phyloP scores from a whole-genome alignment of 331 rosid species.

The Quercus lobata region DNA sequence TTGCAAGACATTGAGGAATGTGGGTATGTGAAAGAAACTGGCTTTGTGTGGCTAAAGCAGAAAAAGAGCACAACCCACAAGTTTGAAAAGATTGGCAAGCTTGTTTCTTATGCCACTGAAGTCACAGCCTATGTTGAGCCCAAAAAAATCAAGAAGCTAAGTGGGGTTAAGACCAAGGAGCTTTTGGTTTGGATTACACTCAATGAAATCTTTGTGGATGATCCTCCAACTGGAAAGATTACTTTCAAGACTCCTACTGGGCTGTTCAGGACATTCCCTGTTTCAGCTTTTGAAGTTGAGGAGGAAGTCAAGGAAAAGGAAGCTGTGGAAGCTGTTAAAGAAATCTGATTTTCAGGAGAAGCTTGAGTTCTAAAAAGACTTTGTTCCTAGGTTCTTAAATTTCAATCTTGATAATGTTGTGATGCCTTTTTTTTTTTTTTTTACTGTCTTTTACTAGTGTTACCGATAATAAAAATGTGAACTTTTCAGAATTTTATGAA shows the following conservation, averaged over 20 bases:
- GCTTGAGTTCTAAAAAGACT: neutral
- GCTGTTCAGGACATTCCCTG: slow-evolving; percentile 53
- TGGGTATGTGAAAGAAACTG: slow-evolving; percentile 56
- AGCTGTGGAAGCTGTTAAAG: neutral
- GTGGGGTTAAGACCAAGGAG: slow-evolving; percentile 86
- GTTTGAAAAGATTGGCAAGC: slow-evolving; percentile 70
- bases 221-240: slow-evolving; percentile 70
- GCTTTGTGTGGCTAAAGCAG: slow-evolving; percentile 89
- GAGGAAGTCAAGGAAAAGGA: slow-evolving; percentile 4
- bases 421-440: neutral
- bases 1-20: slow-evolving; percentile 71
- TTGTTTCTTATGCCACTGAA: slow-evolving; percentile 52
- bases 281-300: slow-evolving; percentile 56
- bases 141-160: slow-evolving; percentile 70
- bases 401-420: neutral
- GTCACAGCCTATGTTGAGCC: slow-evolving; percentile 64
- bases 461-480: neutral
- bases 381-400: too few species aligned
- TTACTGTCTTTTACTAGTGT: neutral
- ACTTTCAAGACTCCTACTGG: slow-evolving; percentile 70
- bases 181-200: slow-evolving; percentile 70
- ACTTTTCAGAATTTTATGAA: neutral
- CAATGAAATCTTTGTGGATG: slow-evolving; percentile 61
- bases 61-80: slow-evolving; percentile 63
- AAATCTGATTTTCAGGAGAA: slow-evolving; percentile 20